Evolutionary conservation across 2,329 filamentous ascomycete genomes (phyloP), one percentile per base, ranked within the genome.

Genomic region (Epichloe festucae): DNA sequence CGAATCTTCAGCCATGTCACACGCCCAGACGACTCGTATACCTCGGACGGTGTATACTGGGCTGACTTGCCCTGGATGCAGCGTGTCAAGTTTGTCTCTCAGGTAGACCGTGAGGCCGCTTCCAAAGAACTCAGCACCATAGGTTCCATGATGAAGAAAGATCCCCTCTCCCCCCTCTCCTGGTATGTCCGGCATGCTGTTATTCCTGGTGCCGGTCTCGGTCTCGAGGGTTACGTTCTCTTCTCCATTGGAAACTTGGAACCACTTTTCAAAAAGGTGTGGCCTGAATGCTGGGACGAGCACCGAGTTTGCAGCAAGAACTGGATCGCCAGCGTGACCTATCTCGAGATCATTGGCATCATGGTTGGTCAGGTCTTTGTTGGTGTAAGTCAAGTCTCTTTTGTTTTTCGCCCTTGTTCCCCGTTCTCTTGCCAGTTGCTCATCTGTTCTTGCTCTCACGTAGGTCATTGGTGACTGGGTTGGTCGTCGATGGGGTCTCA

Each of bases 211-310:
- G 89, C 89, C 58, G 91, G 91, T 65, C 81, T 97, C 49, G 85
- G 89, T 65, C 79, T 97, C 31, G 91, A 97, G 76, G 91, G 89
- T 60, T 97, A 96, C 64, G 90, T 96, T 42, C 79, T 97, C 19
- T 97, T 97, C 76, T 96, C 90, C 56, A 96, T 97, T 59, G 91
- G 91, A 53, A 96, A 95, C 68, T 74, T 97, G 57, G 82, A 86
- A 63, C 87, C 90, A 4, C 76, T 97, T 11, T 91, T 95, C 64
- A 69, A 80, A 55, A 76, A 79, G 36, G 80, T 82, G 5, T 97
- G 91, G 77, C 79, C 82, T 1, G 60, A 71, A 3, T 97, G 91
- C 73, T 97, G 91, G 91, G 74, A 73, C 12, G 72, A 73, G 23
- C 67, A 77, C 54, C 67, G 74, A 3, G 82, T 79, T 31, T 97